Conservation (phyloP, 305 asterid genomes). For the Withania somnifera region DNA sequence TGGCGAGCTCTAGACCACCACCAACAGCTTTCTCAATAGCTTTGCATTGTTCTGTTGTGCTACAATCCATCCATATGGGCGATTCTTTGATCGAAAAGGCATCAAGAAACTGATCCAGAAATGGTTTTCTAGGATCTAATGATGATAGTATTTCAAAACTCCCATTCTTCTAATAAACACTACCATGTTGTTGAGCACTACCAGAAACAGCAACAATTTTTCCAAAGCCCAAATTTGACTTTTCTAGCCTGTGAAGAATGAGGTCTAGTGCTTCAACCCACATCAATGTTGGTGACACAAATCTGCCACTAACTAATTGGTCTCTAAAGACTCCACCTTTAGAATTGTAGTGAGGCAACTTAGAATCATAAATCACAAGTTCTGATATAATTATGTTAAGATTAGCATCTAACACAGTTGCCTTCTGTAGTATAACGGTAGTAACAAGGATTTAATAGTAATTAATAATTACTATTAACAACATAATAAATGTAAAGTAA, state of each 20-base stretch:
- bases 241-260: constrained; percentile 34
- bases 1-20: constrained; percentile 60
- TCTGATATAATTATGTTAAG: constrained; percentile 38
- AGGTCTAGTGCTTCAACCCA: constrained; percentile 83
- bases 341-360: constrained; percentile 52
- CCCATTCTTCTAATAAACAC: constrained; percentile 66
- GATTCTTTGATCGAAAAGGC: constrained; percentile 58
- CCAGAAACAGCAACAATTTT: constrained; percentile 61
- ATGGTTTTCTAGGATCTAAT: constrained; percentile 32
- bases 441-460: too few relatives aligned
- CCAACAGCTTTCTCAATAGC: constrained; percentile 58
- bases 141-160: constrained; percentile 31
- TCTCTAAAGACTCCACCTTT: constrained; percentile 68
- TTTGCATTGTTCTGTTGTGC: constrained; percentile 61
- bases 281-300: constrained; percentile 66
- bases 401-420: constrained; percentile 54
- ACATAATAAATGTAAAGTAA: too few relatives aligned
- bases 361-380: constrained; percentile 54
- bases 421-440: too few relatives aligned
- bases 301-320: constrained; percentile 38
- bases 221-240: constrained; percentile 34
- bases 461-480: too few relatives aligned
- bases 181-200: constrained; percentile 82
- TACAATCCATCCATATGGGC: constrained; percentile 78
- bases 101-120: constrained; percentile 43